Conservation (phyloP, 192 early-diverging fungal genomes). For the Linnemannia zychae region DNA sequence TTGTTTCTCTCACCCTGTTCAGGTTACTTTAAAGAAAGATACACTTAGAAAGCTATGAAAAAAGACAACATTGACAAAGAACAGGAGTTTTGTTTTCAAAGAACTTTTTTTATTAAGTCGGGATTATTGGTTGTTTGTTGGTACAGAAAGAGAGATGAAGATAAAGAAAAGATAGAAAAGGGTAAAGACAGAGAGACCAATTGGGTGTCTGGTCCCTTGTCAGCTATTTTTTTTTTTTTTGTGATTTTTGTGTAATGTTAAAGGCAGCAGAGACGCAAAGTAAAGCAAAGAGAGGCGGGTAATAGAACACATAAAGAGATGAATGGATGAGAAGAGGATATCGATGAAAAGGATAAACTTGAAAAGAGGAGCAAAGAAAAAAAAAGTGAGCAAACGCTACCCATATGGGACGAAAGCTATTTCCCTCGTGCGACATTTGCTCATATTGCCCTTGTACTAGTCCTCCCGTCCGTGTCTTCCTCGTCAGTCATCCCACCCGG, state of each 20-base stretch:
- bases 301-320: background rate
- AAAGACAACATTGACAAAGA: background rate
- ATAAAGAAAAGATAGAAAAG: background rate
- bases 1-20: background rate
- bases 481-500: too few species aligned
- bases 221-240: conserved; percentile 7
- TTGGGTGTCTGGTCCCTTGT: background rate
- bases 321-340: background rate
- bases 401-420: background rate
- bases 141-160: background rate
- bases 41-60: background rate
- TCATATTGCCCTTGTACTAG: background rate
- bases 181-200: background rate
- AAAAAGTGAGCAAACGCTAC: conserved; percentile 7
- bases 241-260: background rate
- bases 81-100: background rate
- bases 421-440: conserved; percentile 1
- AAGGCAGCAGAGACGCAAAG: background rate
- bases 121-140: conserved; percentile 6
- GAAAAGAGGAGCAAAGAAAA: background rate
- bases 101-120: background rate
- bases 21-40: too few species aligned
- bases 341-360: background rate
- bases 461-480: background rate
- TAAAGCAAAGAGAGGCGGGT: too few species aligned